Base-by-base conservation (phyloP, 306 rosid genomes). In the Malus sieversii region DNA sequence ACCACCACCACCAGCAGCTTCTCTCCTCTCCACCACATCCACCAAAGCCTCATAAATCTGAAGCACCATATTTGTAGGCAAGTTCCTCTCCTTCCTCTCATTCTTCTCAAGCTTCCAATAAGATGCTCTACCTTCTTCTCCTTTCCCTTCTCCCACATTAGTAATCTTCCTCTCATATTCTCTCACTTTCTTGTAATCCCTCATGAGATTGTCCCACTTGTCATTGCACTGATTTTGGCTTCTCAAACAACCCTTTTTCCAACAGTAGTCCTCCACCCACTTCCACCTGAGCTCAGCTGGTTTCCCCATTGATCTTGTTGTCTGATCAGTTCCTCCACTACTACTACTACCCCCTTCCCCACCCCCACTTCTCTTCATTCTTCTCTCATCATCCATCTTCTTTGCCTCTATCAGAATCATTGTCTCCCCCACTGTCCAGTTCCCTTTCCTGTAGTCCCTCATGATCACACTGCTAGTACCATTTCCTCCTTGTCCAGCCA, bases 211-310 rank as follows among this genome's bases (percentile, higher is more conserved):
- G 65, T 85, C 88, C 88, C 88, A 85, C 70, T 85, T 85, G 81
- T 85, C 88, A 70, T 85, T 85, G 83, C 88, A 85, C 68, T 85
- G 88, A 77, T 85, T 85, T 82, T 85, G 88, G 85, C 82, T 85
- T 29, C 88, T 81, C 64, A 61, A n/a, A 70, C 88, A 81, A 16
- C 81, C 85, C 68, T 67, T 78, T 59, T 72, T 66, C 85, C 85
- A 85, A 46, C 88, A 85, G 32, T 78, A 85, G 68, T 85, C 83
- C 70, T 85, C 88, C 42, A 85, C 88, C 88, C 88, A 85, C 70
- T 85, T 85, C 88, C 88, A 82, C 74, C 88, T 79, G 44, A 80
- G 88, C 84, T 85, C 88, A 18, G 81, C 66, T 27, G 88, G 80
- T 73, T 81, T 78, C 55, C 22, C 18, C 55, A 16, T 77, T 32